Evolutionary conservation across 495 filamentous ascomycete genomes (phyloP), one percentile per base, ranked within the genome.

Genomic region (Xeromyces bisporus): DNA sequence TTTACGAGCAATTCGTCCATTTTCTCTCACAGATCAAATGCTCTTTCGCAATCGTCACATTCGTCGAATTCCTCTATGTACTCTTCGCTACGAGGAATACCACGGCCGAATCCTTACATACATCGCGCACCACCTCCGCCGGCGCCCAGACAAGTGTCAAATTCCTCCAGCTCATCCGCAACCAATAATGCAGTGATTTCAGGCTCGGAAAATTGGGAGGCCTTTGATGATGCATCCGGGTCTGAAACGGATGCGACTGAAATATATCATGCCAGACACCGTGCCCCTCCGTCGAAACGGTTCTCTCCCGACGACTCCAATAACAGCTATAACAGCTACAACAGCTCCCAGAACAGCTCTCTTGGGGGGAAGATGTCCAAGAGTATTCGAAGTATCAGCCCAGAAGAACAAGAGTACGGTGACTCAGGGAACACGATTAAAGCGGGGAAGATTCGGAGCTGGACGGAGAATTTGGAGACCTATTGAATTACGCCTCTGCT

Each of bases 181-280:
- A 48, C 59, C 17, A 69, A 66, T 37, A 69, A 66, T 37, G 81
- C 77, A 1, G 62, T 56, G 2, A 65, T 75, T 2, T 77, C 79
- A 7, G 81, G 82, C 2, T 87, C 80, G 0, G 85, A 93, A 54
- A 94, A 94, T 50, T 94, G 85, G 85, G 84, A 94, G 58, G 91
- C 82, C 14, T 93, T 84, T 37, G 78, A 83, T 39, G 77, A 82
- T 48, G 70, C 65, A 24, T 76, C 72, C 2, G 82, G 76, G 32
- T 76, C 77, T 0, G 82, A 89, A 40, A 53, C 52, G 18, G 83
- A 86, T 48, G 67, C 69, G 2, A 73, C 69, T 11, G 78, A 85
- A 33, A 62, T 70, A 6, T 85, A 87, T 49, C 84, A 79, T 44
- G 75, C 78, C 36, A 83, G 77, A 46, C 51, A 83, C 32, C 65